phyloP scores from a whole-genome alignment of 805 yeast genomes.

The Metahyphopichia silvanorum region DNA sequence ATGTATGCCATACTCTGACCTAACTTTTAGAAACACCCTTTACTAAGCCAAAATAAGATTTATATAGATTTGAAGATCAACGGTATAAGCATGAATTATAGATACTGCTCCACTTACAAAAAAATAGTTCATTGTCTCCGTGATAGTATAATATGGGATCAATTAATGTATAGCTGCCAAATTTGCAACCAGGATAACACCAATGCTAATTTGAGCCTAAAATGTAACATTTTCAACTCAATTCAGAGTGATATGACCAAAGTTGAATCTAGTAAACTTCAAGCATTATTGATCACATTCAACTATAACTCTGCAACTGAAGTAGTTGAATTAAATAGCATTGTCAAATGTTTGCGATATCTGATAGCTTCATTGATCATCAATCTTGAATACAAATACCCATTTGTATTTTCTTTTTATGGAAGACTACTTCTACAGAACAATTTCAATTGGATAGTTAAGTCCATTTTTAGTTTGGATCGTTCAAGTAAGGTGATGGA shows the following conservation, averaged over 20 bases:
- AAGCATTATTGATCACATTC: slow-evolving; percentile 5
- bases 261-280: slow-evolving; percentile 2
- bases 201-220: slow-evolving; percentile 3
- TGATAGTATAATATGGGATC: no score
- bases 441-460: slow-evolving; percentile 15
- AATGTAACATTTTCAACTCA: slow-evolving; percentile 8
- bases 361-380: slow-evolving; percentile 18
- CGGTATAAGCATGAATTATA: no score
- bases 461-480: slow-evolving; percentile 1
- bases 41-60: no score
- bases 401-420: slow-evolving; percentile 28
- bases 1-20: no score
- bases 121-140: no score
- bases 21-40: no score
- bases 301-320: no score
- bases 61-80: no score
- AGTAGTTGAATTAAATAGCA: no score
- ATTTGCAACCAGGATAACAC: slow-evolving; percentile 6
- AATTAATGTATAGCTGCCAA: slow-evolving; percentile 6
- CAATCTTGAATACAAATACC: slow-evolving; percentile 24
- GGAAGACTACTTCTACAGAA: slow-evolving; percentile 21
- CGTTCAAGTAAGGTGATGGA: neutral
- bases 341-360: no score
- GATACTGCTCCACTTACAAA: no score
- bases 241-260: slow-evolving; percentile 1